Percentiles rank a stretch among this genome's conserved stretches.
Evolutionary conservation across 108 stramenopile species (phyloP).

Genomic region (Stephanodiscus minutulus): DNA sequence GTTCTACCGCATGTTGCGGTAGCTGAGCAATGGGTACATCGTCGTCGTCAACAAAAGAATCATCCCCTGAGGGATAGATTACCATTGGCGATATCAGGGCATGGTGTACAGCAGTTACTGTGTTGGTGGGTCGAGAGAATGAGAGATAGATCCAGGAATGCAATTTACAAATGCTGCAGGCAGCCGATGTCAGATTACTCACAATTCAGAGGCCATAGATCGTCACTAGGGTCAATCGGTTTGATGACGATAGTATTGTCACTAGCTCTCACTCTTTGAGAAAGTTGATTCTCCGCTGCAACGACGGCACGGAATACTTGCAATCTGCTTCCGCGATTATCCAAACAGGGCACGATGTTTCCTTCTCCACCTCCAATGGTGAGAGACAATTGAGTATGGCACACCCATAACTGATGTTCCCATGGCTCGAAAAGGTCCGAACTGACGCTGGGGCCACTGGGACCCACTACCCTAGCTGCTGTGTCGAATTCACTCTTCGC

Average conservation of each 20-base stretch:
- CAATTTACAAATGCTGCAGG: background rate
- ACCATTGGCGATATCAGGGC: constrained; percentile 60
- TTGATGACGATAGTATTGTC: constrained; percentile 7
- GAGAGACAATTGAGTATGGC: constrained; percentile 9
- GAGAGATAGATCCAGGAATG: constrained; percentile 16
- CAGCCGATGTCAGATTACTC: constrained; percentile 8
- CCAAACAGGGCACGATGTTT: constrained; percentile 8
- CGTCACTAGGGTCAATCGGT: constrained; percentile 4
- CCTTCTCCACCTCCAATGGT: constrained; percentile 36
- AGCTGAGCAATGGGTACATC: constrained; percentile 35
- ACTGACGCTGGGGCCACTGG: constrained; percentile 2
- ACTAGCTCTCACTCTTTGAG: background rate
- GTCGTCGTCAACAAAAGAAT: constrained; percentile 8
- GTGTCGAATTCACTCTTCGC: background rate
- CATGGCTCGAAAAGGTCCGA: constrained; percentile 3
- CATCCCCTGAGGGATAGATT: constrained; percentile 20
- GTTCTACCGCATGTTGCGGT: constrained; percentile 22
- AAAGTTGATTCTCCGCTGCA: constrained; percentile 8
- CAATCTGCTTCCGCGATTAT: constrained; percentile 18
- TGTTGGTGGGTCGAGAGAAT: background rate
- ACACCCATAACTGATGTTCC: constrained; percentile 1
- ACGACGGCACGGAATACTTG: constrained; percentile 27
- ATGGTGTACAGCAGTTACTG: constrained; percentile 57
- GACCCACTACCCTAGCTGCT: background rate
- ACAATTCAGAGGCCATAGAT: constrained; percentile 34